A percentile compares a stretch with the other conserved stretches of the same genome.
These are phyloP conservation scores for Pigoraptor vietnamica DNA, from an alignment of 78 protist species.

Conservation along the genomic window DNA sequence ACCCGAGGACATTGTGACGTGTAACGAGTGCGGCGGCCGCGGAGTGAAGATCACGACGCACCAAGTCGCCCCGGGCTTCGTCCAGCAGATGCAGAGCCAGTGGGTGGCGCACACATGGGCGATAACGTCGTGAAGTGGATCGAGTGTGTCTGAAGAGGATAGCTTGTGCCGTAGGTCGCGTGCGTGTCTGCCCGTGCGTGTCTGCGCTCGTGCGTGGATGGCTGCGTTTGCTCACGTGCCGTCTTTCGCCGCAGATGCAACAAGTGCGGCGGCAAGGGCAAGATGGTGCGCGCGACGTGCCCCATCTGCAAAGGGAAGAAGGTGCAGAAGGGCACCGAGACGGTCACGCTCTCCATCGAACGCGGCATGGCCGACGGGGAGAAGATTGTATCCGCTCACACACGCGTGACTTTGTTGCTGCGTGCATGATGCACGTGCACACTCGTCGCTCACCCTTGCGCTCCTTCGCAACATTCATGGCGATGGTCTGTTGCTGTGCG, in stretches of 20 bases:
- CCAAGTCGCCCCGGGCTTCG: constrained; percentile 76
- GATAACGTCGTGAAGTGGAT: too few species aligned
- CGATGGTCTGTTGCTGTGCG: neutral
- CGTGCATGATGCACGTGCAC: too few species aligned
- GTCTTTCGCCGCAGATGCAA: constrained; percentile 44
- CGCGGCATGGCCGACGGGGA: constrained; percentile 56
- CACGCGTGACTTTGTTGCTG: too few species aligned
- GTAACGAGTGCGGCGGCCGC: constrained; percentile 51
- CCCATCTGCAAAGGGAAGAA: constrained; percentile 48
- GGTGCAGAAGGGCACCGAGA: constrained; percentile 39
- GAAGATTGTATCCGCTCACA: constrained; percentile 11
- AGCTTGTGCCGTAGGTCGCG: too few species aligned
- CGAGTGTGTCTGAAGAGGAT: too few species aligned
- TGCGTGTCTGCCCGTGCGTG: too few species aligned
- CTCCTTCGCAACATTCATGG: too few species aligned
- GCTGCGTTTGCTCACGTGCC: too few species aligned
- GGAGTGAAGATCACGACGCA: constrained; percentile 48
- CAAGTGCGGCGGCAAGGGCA: constrained; percentile 70
- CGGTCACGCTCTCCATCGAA: constrained; percentile 53
- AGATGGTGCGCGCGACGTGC: constrained; percentile 49
- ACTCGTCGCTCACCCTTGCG: too few species aligned
- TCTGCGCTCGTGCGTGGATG: too few species aligned
- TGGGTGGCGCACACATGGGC: too few species aligned
- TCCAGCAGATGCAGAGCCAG: constrained; percentile 59
- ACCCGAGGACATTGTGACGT: constrained; percentile 50